Conservation (phyloP, 176 grass and related monocot genomes). For the Poa pratensis region DNA sequence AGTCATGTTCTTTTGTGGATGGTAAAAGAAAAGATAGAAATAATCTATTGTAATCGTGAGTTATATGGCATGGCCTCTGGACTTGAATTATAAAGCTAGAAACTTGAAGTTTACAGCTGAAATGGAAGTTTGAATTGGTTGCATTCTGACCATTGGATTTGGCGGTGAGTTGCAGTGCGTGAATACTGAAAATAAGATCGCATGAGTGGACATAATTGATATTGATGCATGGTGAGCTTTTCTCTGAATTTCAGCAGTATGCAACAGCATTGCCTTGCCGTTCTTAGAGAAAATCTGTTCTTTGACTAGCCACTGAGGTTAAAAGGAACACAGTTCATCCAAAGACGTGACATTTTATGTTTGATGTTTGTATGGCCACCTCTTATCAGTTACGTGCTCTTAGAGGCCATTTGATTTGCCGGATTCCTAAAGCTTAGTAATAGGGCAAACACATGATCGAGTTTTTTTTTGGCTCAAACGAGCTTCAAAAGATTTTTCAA, state of each 20-base stretch:
- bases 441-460: not conserved
- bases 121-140: not conserved
- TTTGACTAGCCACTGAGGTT: not conserved
- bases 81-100: not conserved
- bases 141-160: not conserved
- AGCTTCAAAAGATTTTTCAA: not conserved
- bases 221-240: not conserved
- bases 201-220: not conserved
- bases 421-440: not conserved
- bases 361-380: not conserved
- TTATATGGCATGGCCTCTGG: not conserved
- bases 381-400: not conserved
- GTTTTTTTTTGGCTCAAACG: not conserved
- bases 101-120: not conserved
- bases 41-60: conserved; percentile 22
- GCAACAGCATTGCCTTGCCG: not conserved
- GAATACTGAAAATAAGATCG: not conserved
- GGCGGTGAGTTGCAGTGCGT: not conserved
- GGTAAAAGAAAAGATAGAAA: not conserved
- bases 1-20: conserved; percentile 31
- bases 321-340: not conserved
- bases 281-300: not conserved
- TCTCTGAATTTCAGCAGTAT: not conserved
- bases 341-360: not conserved
- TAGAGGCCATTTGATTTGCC: not conserved